phyloP scores from a whole-genome alignment of 2,329 filamentous ascomycete genomes.

The Ophiosphaerella herpotricha region DNA sequence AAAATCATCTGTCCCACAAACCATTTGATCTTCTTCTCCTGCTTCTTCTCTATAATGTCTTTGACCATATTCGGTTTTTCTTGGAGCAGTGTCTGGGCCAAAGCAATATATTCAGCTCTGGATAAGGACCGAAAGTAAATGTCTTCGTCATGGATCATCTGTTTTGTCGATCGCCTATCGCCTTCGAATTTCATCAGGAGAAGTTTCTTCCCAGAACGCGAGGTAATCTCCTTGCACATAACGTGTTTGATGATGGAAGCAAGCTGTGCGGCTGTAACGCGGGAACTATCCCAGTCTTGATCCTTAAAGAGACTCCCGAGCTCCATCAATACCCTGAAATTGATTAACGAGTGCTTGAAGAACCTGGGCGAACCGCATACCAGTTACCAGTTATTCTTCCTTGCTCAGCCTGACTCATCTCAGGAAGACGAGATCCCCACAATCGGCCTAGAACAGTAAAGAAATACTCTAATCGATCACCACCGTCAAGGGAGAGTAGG shows the following conservation, averaged over 20 bases:
- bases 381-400: constrained; percentile 64
- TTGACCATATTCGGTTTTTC: constrained; percentile 62
- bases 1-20: constrained; percentile 72
- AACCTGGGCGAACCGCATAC: constrained; percentile 23
- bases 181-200: constrained; percentile 61
- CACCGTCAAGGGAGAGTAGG: constrained; percentile 75
- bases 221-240: constrained; percentile 51
- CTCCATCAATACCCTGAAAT: constrained; percentile 55
- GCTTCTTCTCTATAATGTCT: constrained; percentile 63
- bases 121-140: constrained; percentile 61
- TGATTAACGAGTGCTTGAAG: constrained; percentile 1
- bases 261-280: constrained; percentile 47
- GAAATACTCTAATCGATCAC: constrained; percentile 81
- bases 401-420: constrained; percentile 9
- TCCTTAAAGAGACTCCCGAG: constrained; percentile 54
- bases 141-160: constrained; percentile 62
- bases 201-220: constrained; percentile 64
- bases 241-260: constrained; percentile 51
- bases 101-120: constrained; percentile 58
- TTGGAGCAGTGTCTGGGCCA: constrained; percentile 60
- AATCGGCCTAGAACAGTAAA: constrained; percentile 62
- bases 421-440: constrained; percentile 16
- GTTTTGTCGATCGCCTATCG: constrained; percentile 53
- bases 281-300: constrained; percentile 48
- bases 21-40: constrained; percentile 69